Evolutionary conservation across 345 rosid species (phyloP), one percentile per base, ranked within the genome.

Genomic region (Aegle marmelos): DNA sequence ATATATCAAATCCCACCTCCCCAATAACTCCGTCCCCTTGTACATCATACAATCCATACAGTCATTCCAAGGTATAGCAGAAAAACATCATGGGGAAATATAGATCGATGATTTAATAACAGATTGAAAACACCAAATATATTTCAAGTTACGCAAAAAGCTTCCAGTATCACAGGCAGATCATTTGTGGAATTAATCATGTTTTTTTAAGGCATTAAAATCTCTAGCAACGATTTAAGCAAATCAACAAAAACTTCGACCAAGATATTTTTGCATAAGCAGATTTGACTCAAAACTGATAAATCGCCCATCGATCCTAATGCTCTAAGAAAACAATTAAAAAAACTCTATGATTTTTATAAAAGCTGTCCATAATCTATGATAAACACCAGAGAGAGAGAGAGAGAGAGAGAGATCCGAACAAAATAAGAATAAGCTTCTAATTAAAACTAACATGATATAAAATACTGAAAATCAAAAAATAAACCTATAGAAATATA

Each of bases 1-100:
- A 83, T 79, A 78, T 82, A 83, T 64, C 74, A 85, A 80, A 78
- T 80, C 22, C 70, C n/a, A n/a, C 70, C 25, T 21, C 68, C 85
- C 83, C 60, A n/a, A n/a, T 50, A 53, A 53, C 48, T 45, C 65
- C 64, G 25, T 60, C 61, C 77, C 79, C 57, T 22, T n/a, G 60
- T 25, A 36, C 17, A 24, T 53, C 25, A 48, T 71, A 60, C 62
- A 33, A 19, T 31, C 16, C 58, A 70, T 24, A 11, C 6, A 48
- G 36, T 24, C 72, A 25, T 39, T 6, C 4, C 16, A 6, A 53
- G n/a, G 57, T 5, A 53, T 17, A 50, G 21, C 56, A 48, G 4
- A 68, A 37, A 37, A 9, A 14, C 9, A 2, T 3, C 19, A 39
- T 7, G 21, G n/a, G 17, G 1, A 11, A 48, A 48, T 27, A 48